A percentile compares a stretch with the other conserved stretches of the same genome.
These are phyloP conservation scores for Ilyonectria destructans DNA, from an alignment of 2,329 filamentous ascomycete species.

Conservation along the genomic window DNA sequence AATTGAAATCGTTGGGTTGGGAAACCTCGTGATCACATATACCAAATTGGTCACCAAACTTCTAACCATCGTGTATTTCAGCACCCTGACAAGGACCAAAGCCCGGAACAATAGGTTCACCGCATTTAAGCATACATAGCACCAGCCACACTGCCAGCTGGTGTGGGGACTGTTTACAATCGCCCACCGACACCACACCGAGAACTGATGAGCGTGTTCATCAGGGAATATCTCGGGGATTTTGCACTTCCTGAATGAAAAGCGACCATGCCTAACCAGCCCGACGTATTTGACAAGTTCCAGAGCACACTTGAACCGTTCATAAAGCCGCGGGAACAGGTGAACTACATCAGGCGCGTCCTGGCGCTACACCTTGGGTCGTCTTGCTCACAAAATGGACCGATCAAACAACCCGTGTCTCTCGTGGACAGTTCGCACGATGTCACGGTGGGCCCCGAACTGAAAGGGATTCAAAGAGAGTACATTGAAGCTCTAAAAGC, in stretches of 20 bases:
- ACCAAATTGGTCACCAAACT: too few relatives aligned
- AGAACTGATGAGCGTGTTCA: constrained; percentile 18
- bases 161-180: constrained; percentile 18
- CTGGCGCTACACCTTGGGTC: constrained; percentile 69
- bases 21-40: neutral
- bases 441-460: constrained; percentile 55
- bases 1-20: neutral
- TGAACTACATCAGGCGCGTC: constrained; percentile 69
- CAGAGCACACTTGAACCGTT: constrained; percentile 66
- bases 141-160: constrained; percentile 28
- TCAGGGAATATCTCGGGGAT: constrained; percentile 11
- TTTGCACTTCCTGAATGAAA: constrained; percentile 35
- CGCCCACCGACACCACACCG: constrained; percentile 25
- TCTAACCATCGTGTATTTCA: neutral
- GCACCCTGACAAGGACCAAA: neutral
- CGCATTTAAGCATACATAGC: neutral
- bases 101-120: constrained; percentile 1
- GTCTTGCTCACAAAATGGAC: constrained; percentile 62
- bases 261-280: constrained; percentile 51
- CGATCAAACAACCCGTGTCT: constrained; percentile 63
- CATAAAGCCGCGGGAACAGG: constrained; percentile 72
- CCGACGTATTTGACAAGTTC: constrained; percentile 56
- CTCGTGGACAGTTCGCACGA: constrained; percentile 61
- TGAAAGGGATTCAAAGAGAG: constrained; percentile 67
- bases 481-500: constrained; percentile 70